Percentiles rank a stretch among this genome's conserved stretches.
phyloP scores from a whole-genome alignment of 2,329 filamentous ascomycete species.

The Fusarium agapanthi region DNA sequence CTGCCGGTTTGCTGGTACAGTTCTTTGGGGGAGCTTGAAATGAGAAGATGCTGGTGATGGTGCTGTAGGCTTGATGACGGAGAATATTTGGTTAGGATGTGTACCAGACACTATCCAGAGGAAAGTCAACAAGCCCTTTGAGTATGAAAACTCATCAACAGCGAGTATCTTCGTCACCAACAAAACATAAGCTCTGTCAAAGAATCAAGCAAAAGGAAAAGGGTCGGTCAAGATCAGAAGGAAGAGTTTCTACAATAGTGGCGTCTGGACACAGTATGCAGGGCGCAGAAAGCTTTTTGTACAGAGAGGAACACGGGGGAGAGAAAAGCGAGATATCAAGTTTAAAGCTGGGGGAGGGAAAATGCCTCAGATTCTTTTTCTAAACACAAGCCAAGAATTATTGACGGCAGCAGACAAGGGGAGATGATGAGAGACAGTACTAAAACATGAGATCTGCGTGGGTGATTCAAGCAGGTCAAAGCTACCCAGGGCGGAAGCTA shows the following conservation, averaged over 20 bases:
- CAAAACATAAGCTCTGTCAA: background rate
- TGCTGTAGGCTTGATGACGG: background rate
- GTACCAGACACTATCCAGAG: background rate
- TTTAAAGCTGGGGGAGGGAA: background rate
- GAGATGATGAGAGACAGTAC: constrained; percentile 34
- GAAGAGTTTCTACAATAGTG: background rate
- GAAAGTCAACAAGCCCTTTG: background rate
- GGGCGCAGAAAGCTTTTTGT: constrained; percentile 29
- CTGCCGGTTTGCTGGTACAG: background rate
- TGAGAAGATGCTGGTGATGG: background rate
- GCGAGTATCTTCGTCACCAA: background rate
- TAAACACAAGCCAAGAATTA: constrained; percentile 19
- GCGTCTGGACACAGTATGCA: background rate
- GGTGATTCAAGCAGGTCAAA: constrained; percentile 22
- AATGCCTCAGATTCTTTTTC: constrained; percentile 20
- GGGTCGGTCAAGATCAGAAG: background rate
- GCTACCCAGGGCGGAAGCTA: background rate
- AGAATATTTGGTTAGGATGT: background rate
- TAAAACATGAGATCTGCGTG: constrained; percentile 26
- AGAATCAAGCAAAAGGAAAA: background rate
- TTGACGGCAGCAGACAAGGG: constrained; percentile 9
- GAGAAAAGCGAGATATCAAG: background rate
- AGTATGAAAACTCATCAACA: background rate
- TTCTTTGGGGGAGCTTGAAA: background rate
- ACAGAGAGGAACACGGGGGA: background rate